Conservation (phyloP, 2,329 filamentous ascomycete species). For the Neonectria punicea region DNA sequence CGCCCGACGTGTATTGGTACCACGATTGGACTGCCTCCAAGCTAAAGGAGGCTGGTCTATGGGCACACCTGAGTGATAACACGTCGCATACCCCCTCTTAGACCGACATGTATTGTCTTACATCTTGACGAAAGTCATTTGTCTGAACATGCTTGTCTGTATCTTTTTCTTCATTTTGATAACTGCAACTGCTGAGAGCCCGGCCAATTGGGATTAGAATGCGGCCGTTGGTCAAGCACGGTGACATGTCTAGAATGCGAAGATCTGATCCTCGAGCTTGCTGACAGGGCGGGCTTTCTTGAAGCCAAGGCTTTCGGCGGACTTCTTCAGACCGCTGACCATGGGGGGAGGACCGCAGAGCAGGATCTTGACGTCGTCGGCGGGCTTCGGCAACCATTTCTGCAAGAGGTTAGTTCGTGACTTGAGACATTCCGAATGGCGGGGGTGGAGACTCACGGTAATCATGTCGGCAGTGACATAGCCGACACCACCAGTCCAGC, state of each 20-base stretch:
- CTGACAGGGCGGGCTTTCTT: conserved; percentile 93
- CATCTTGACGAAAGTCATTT: not conserved
- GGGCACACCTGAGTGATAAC: not conserved
- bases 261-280: conserved; percentile 98
- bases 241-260: conserved; percentile 74
- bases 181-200: not conserved
- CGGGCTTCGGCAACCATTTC: conserved; percentile 84
- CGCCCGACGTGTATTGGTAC: not conserved
- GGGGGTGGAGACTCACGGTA: conserved; percentile 65
- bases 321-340: conserved; percentile 97
- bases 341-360: conserved; percentile 97
- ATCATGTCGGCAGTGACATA: conserved; percentile 98
- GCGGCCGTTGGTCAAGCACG: not conserved
- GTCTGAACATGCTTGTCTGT: not conserved
- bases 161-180: conserved; percentile 3
- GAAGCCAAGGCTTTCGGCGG: conserved; percentile 87
- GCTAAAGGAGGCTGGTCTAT: not conserved
- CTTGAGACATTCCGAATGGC: not conserved
- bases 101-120: not conserved
- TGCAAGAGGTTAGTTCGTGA: conserved; percentile 48
- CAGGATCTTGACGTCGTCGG: conserved; percentile 89
- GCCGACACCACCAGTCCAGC: conserved; percentile 91
- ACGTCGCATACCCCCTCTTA: not conserved
- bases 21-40: not conserved
- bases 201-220: not conserved